These are phyloP conservation scores for Pistacia atlantica DNA, from an alignment of 345 rosid species.

Conservation along the genomic window DNA sequence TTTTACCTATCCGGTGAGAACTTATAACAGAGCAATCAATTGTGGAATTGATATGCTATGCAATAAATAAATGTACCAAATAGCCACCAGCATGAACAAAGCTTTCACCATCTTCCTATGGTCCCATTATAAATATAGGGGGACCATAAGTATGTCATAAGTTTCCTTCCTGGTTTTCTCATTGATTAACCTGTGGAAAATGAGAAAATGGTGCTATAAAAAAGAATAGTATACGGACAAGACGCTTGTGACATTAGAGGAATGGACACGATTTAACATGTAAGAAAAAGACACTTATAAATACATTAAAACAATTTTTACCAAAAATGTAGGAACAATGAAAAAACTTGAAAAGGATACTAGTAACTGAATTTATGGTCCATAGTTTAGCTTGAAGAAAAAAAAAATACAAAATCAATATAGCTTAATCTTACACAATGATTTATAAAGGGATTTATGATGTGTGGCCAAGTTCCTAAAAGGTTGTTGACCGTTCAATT, in stretches of 20 bases:
- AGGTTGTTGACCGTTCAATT: background rate
- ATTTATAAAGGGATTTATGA: background rate
- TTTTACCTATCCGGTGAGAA: background rate
- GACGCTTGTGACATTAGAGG: background rate
- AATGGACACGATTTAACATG: background rate
- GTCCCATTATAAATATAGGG: conserved; percentile 13
- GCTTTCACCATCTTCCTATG: conserved; percentile 17
- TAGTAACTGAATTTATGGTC: background rate
- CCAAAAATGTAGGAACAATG: background rate
- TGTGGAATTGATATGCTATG: background rate
- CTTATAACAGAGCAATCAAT: background rate
- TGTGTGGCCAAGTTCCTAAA: conserved; percentile 1
- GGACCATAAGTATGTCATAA: conserved; percentile 8
- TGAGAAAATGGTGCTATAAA: background rate
- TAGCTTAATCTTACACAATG: background rate
- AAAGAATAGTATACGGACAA: background rate
- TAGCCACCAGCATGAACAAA: background rate
- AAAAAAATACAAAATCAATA: background rate
- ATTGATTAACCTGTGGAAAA: conserved; percentile 20
- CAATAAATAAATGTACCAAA: conserved; percentile 5
- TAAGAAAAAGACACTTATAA: background rate
- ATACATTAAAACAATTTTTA: background rate
- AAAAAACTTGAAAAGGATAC: background rate
- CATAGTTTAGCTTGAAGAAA: background rate
- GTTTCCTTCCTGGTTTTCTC: background rate